phyloP scores from a whole-genome alignment of 2,329 filamentous ascomycete species.

The Bipolaris oryzae region DNA sequence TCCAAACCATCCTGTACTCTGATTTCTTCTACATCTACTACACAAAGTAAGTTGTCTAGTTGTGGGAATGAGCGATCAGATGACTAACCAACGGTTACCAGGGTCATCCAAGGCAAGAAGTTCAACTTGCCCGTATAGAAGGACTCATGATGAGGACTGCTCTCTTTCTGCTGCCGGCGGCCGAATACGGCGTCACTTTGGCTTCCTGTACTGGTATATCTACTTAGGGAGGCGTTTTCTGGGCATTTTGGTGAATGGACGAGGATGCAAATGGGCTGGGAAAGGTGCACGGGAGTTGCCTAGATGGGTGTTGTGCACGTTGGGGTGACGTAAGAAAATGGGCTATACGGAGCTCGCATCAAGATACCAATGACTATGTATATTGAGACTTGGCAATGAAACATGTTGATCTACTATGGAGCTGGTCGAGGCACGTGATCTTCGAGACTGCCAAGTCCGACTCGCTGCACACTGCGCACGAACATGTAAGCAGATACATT shows the following conservation, averaged over 20 bases:
- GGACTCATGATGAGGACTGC: conserved; percentile 1
- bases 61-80: not conserved
- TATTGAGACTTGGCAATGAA: not conserved
- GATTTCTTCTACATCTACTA: conserved; percentile 99
- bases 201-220: conserved; percentile 10
- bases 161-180: conserved; percentile 10
- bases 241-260: conserved; percentile 3
- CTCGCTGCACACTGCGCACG: not conserved
- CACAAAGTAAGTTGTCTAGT: conserved; percentile 68
- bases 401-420: not conserved
- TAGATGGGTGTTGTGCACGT: not conserved
- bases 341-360: not conserved
- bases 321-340: not conserved
- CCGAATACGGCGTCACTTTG: conserved; percentile 10
- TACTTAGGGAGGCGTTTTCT: conserved; percentile 13
- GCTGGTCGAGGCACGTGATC: not conserved
- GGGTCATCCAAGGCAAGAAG: conserved; percentile 60
- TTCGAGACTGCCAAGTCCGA: not conserved
- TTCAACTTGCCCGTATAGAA: conserved; percentile 60
- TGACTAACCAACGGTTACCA: conserved; percentile 23
- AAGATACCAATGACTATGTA: conserved; percentile 2
- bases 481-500: not conserved
- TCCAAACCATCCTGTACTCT: conserved; percentile 95
- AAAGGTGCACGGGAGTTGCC: not conserved
- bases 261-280: not conserved